Conservation (phyloP, 2,329 filamentous ascomycete genomes). For the Penicillium capsulatum region DNA sequence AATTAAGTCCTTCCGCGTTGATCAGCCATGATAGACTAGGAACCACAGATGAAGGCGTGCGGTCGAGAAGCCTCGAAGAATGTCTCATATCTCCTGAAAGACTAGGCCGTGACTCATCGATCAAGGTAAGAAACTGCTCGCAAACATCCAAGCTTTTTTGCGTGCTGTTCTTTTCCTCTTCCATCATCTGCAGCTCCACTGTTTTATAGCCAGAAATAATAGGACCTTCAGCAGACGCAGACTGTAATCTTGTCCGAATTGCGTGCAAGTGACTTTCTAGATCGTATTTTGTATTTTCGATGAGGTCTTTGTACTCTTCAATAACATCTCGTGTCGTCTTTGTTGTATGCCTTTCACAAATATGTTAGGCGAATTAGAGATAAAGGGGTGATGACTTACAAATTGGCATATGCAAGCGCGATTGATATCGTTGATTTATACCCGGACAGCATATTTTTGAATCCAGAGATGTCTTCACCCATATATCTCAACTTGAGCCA, state of each 20-base stretch:
- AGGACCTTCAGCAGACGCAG: not conserved
- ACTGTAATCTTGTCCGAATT: slow-evolving; percentile 2
- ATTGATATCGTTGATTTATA: slow-evolving; percentile 8
- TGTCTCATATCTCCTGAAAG: not conserved
- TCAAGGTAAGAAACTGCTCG: slow-evolving; percentile 4
- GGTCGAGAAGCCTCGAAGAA: not conserved
- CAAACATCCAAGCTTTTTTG: slow-evolving; percentile 7
- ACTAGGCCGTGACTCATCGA: slow-evolving; percentile 2
- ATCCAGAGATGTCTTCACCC: slow-evolving; percentile 7
- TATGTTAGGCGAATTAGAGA: not conserved
- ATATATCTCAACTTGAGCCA: slow-evolving; percentile 6
- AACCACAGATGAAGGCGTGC: not conserved
- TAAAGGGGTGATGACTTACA: not conserved
- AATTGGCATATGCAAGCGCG: slow-evolving; percentile 4
- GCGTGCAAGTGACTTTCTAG: slow-evolving; percentile 3
- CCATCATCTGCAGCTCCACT: slow-evolving; percentile 2
- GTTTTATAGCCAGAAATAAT: not conserved
- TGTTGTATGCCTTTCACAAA: not conserved
- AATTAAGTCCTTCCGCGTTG: slow-evolving; percentile 6
- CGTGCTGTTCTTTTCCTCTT: slow-evolving; percentile 6
- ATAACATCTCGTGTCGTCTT: not conserved
- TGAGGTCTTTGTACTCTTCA: slow-evolving; percentile 8
- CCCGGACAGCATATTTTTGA: slow-evolving; percentile 6
- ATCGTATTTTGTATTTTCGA: slow-evolving; percentile 8
- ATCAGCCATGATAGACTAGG: slow-evolving; percentile 1